Percentiles rank a stretch among this genome's conserved stretches.
These are phyloP conservation scores for Spergularia azorica DNA, from an alignment of 179 eudicot genomes.

Conservation along the genomic window DNA sequence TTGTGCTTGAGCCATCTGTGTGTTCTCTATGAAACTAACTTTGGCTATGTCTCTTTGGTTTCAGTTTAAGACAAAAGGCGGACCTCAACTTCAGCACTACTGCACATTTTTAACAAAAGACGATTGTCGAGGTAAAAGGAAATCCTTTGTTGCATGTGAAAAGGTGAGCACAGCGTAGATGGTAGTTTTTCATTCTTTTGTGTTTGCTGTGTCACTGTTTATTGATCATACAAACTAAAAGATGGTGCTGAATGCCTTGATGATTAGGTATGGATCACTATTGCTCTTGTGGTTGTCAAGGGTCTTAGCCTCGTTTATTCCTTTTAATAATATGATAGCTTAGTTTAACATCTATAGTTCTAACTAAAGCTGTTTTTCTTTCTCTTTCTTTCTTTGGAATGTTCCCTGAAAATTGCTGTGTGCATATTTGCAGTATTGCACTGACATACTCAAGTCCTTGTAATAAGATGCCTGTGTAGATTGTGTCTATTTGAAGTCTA, in stretches of 20 bases:
- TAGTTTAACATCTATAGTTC: no score
- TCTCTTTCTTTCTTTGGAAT: no score
- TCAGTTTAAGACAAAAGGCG: conserved; percentile 95
- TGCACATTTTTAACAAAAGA: conserved; percentile 92
- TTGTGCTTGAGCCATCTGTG: background rate
- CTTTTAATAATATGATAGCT: no score
- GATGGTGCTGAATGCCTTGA: background rate
- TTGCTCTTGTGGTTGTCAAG: background rate
- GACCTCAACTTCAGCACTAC: conserved; percentile 89
- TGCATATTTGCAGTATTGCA: no score
- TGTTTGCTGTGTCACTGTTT: background rate
- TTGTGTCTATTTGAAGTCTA: no score
- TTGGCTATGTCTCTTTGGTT: conserved; percentile 12
- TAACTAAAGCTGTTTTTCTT: no score
- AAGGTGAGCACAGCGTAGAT: conserved; percentile 50
- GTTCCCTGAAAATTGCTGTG: no score
- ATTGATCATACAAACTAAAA: background rate
- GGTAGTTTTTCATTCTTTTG: background rate
- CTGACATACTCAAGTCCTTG: no score
- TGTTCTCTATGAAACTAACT: background rate
- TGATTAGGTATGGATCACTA: background rate
- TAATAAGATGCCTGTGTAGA: no score
- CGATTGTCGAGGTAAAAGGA: conserved; percentile 85
- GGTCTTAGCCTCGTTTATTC: no score
- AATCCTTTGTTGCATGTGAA: conserved; percentile 80